Evolutionary conservation across 164 flowering plant genomes (phyloP).

Genomic region (Magnolia officinalis): DNA sequence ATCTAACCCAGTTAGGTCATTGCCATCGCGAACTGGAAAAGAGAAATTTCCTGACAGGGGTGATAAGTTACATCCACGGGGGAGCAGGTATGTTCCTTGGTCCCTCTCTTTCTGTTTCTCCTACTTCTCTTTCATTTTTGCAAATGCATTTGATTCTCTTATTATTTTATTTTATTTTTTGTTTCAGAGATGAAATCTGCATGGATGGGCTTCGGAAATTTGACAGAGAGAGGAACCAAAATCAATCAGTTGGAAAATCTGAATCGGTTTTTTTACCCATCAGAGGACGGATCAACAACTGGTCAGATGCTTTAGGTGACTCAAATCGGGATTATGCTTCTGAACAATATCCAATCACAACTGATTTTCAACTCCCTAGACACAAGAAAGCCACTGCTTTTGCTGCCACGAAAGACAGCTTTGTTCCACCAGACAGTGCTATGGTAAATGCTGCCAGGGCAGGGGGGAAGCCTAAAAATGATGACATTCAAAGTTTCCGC

Average conservation of each 20-base stretch:
- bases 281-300: slow-evolving; percentile 41
- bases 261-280: slow-evolving; percentile 34
- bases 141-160: slow-evolving; percentile 2
- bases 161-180: background rate
- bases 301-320: slow-evolving; percentile 26
- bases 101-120: background rate
- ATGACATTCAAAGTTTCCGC: slow-evolving; percentile 32
- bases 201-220: slow-evolving; percentile 31
- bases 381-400: slow-evolving; percentile 30
- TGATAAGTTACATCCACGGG: slow-evolving; percentile 38
- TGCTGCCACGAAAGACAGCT: slow-evolving; percentile 26
- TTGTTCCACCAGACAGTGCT: slow-evolving; percentile 31
- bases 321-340: slow-evolving; percentile 35
- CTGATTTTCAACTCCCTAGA: slow-evolving; percentile 31
- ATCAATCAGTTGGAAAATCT: slow-evolving; percentile 38
- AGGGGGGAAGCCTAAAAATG: slow-evolving; percentile 39
- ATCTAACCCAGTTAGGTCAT: slow-evolving; percentile 24
- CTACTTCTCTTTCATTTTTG: slow-evolving; percentile 4
- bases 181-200: slow-evolving; percentile 43
- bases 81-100: slow-evolving; percentile 45
- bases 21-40: slow-evolving; percentile 31
- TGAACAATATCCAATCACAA: background rate
- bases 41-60: slow-evolving; percentile 35
- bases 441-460: slow-evolving; percentile 35
- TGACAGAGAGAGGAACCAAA: slow-evolving; percentile 41